phyloP scores from a whole-genome alignment of 2,329 filamentous ascomycete species.

The Penicillium freii region DNA sequence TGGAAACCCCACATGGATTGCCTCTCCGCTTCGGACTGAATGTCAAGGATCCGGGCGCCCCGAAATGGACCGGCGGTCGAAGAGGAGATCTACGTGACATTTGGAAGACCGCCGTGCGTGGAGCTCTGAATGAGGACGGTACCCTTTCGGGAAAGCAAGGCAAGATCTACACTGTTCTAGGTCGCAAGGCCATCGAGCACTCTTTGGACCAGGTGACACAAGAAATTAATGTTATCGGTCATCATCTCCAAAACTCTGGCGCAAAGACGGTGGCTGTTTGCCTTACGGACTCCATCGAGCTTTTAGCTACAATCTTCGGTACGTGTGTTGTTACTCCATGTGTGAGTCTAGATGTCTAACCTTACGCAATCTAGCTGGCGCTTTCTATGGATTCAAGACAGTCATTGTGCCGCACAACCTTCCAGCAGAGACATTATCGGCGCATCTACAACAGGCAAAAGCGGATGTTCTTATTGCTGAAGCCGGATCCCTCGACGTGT shows the following conservation, averaged over 20 bases:
- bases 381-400: conserved; percentile 84
- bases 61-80: conserved; percentile 78
- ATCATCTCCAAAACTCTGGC: conserved; percentile 68
- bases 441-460: conserved; percentile 68
- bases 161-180: conserved; percentile 74
- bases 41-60: conserved; percentile 74
- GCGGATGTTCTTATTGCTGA: conserved; percentile 81
- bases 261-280: conserved; percentile 79
- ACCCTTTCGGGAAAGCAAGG: conserved; percentile 60
- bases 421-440: conserved; percentile 64
- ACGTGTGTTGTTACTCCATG: conserved; percentile 18
- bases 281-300: conserved; percentile 88
- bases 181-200: conserved; percentile 72
- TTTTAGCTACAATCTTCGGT: conserved; percentile 76
- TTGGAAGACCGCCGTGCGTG: conserved; percentile 72
- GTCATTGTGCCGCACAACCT: conserved; percentile 82
- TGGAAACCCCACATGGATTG: conserved; percentile 80
- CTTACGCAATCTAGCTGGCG: conserved; percentile 58
- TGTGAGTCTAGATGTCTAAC: conserved; percentile 12
- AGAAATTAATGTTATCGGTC: conserved; percentile 84
- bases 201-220: conserved; percentile 69
- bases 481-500: conserved; percentile 82
- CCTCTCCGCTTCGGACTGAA: conserved; percentile 73
- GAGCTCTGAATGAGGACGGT: conserved; percentile 63
- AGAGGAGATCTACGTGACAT: conserved; percentile 90